These are phyloP conservation scores for Fraxinus quadrangulata DNA, from an alignment of 257 asterid species.

Conservation along the genomic window DNA sequence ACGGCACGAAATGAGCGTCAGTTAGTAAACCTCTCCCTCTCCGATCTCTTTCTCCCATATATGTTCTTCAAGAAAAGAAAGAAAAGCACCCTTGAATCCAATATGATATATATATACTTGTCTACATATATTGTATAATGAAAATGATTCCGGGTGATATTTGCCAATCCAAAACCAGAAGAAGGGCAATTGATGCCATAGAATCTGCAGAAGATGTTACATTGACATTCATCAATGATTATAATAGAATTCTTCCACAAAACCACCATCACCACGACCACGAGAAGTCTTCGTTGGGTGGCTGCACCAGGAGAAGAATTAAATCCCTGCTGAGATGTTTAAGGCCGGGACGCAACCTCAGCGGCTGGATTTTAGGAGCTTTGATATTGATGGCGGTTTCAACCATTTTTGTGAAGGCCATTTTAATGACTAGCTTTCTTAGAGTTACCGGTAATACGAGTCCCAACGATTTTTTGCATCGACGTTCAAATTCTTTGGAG, in stretches of 20 bases:
- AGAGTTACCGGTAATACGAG: slow-evolving; percentile 9
- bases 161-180: slow-evolving; percentile 23
- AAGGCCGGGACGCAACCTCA: slow-evolving; percentile 32
- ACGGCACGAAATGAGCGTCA: slow-evolving; percentile 10
- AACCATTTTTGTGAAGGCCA: slow-evolving; percentile 35
- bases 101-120: neutral
- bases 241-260: neutral
- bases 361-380: slow-evolving; percentile 29
- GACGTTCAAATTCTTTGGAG: slow-evolving; percentile 8
- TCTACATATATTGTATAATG: neutral
- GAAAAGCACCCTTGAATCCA: neutral
- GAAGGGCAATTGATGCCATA: slow-evolving; percentile 22
- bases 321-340: slow-evolving; percentile 14
- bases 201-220: slow-evolving; percentile 27
- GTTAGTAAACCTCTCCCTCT: neutral
- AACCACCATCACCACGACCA: neutral
- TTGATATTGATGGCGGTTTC: slow-evolving; percentile 28
- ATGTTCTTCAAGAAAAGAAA: neutral
- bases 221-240: neutral
- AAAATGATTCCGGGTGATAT: neutral
- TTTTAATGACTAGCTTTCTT: slow-evolving; percentile 32
- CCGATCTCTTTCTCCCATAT: neutral
- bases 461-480: slow-evolving; percentile 25
- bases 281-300: neutral
- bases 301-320: slow-evolving; percentile 3